Base-by-base conservation (phyloP, 2,329 filamentous ascomycete genomes). In the Cryphonectria carpinicola region DNA sequence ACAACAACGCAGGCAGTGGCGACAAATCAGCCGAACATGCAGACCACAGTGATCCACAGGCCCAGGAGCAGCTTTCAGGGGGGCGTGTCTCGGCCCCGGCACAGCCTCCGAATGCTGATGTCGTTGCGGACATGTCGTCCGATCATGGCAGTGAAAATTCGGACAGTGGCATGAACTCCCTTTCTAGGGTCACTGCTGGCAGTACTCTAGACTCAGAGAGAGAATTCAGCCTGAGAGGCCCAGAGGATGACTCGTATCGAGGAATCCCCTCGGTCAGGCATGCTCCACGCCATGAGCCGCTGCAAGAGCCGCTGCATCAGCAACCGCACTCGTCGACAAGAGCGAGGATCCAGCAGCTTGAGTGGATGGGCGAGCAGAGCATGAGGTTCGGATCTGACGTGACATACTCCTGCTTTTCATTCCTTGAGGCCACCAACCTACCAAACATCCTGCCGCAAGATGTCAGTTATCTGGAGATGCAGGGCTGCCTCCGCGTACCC, bases 401-500 rank as follows among this genome's bases (percentile, higher is more conserved):
- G 37, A 81, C 80, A 0, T 84, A 85, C 74, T 81, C 79, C 0
- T 81, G 82, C 70, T 84, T 82, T 72, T 82, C 84, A 1, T 84
- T 83, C 66, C 74, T 84, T 11, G 78, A 77, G 35, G 75, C 84
- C 62, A 78, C 78, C 72, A 82, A 81, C 69, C 74, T 82, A 49
- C 62, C 72, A 52, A 80, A 79, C 67, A 80, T 83, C 64, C 80
- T 82, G 65, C 79, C 81, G 0, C 82, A 85, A 73, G 84, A 86
- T 73, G 80, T 85, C 71, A 82, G 82, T 71, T 86, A 82, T 71
- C 78, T 86, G 49, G 80, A 82, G 65, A 78, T 81, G 0, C 83
- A 86, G 71, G 82, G 82, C 5, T 85, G 84, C 72, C 77, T 86
- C 1, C 80, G 80, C 25, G 76, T 87, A 8, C 85, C 84, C 0